Percentiles rank a stretch among this genome's conserved stretches.
Conservation (phyloP, 129 eudicot species). For the Calendula officinalis region DNA sequence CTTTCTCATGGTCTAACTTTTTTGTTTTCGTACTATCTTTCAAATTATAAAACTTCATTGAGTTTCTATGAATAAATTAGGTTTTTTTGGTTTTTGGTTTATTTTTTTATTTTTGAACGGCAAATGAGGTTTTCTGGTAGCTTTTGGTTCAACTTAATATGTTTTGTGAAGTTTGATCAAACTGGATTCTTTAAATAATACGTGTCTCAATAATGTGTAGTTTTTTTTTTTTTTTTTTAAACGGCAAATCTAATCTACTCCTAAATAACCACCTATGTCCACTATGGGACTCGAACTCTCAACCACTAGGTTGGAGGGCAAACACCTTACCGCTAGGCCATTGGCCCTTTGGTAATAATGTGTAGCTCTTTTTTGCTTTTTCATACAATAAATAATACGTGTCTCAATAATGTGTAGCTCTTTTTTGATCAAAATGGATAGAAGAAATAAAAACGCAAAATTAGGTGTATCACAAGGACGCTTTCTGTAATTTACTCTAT, state of each 20-base stretch:
- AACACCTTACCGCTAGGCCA: too few relatives aligned
- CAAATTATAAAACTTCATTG: background rate
- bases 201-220: constrained; percentile 16
- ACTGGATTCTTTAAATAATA: constrained; percentile 9
- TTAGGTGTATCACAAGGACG: too few relatives aligned
- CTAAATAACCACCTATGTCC: too few relatives aligned
- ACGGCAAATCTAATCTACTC: too few relatives aligned
- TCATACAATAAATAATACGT: constrained; percentile 22
- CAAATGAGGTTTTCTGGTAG: too few relatives aligned
- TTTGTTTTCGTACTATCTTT: constrained; percentile 11
- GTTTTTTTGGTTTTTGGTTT: background rate
- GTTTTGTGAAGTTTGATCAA: constrained; percentile 27
- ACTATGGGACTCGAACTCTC: too few relatives aligned
- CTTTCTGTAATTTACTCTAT: too few relatives aligned
- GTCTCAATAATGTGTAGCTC: constrained; percentile 12
- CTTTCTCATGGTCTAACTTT: background rate
- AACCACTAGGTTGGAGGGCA: too few relatives aligned
- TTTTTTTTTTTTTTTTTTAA: too few relatives aligned
- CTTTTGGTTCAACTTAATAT: constrained; percentile 21
- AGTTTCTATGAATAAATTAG: constrained; percentile 1
- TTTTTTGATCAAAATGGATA: too few relatives aligned
- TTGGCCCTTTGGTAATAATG: too few relatives aligned
- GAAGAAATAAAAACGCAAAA: background rate
- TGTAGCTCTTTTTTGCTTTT: too few relatives aligned
- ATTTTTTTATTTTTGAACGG: background rate